A percentile compares a stretch with the other conserved stretches of the same genome.
These are phyloP conservation scores for Paecilomyces formosus DNA, from an alignment of 2,329 filamentous ascomycete genomes.

Conservation along the genomic window DNA sequence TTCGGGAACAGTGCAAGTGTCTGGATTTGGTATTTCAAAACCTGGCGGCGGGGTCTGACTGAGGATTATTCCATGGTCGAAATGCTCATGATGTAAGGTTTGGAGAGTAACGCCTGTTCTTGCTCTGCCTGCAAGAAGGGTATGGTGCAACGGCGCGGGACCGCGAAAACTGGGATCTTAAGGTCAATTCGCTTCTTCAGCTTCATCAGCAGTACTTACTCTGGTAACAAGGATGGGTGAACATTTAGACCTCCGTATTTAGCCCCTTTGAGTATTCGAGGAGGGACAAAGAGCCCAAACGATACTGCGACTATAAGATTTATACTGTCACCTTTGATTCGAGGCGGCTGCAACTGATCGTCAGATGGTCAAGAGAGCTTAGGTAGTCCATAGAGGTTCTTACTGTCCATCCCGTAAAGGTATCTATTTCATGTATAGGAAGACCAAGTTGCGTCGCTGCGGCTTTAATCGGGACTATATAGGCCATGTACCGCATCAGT, in stretches of 20 bases:
- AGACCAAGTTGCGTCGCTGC: constrained; percentile 59
- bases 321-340: constrained; percentile 37
- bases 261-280: constrained; percentile 60
- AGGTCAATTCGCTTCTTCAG: constrained; percentile 3
- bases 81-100: constrained; percentile 67
- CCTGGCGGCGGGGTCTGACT: constrained; percentile 58
- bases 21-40: constrained; percentile 42
- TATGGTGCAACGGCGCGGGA: constrained; percentile 77
- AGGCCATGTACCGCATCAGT: constrained; percentile 1
- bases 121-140: constrained; percentile 57
- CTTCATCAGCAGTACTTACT: constrained; percentile 45
- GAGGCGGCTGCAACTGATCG: constrained; percentile 44
- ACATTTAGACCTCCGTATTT: constrained; percentile 87
- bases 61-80: constrained; percentile 74
- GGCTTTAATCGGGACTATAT: constrained; percentile 63
- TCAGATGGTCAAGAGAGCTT: not conserved
- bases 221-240: constrained; percentile 83
- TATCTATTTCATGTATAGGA: constrained; percentile 66
- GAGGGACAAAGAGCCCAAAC: constrained; percentile 83
- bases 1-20: constrained; percentile 39
- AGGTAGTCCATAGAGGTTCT: constrained; percentile 17
- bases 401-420: constrained; percentile 75
- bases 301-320: constrained; percentile 89
- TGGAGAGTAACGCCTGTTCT: constrained; percentile 76
- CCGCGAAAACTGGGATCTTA: constrained; percentile 59